Conservation (phyloP, 345 rosid genomes). For the Aquilaria malaccensis region DNA sequence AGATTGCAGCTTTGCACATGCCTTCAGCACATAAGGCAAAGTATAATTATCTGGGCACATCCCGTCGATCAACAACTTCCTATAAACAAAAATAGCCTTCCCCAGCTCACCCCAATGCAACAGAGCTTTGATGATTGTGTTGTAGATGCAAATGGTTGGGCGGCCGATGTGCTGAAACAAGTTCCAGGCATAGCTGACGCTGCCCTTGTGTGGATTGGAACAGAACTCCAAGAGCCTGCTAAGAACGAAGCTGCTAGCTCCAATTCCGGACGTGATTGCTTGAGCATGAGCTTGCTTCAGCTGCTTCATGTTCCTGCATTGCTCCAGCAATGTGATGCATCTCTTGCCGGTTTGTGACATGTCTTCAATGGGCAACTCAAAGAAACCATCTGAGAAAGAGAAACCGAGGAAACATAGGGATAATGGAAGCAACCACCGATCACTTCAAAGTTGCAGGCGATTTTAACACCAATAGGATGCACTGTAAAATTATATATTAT, state of each 20-base stretch:
- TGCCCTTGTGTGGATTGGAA: conserved; percentile 24
- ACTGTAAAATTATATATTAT: no score
- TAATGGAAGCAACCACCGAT: no score
- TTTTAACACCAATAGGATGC: no score
- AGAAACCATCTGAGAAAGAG: no score
- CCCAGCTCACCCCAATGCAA: conserved; percentile 21
- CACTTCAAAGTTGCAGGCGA: no score
- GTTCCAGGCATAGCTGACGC: conserved; percentile 26
- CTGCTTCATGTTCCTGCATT: conserved; percentile 39
- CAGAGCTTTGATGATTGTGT: conserved; percentile 44
- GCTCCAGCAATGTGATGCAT: conserved; percentile 33
- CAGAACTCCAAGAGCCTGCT: conserved; percentile 45
- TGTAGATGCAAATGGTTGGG: conserved; percentile 44
- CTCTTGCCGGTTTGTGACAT: conserved; percentile 20
- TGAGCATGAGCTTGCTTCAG: conserved; percentile 39
- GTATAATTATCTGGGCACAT: conserved; percentile 40
- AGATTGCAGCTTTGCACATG: conserved; percentile 31
- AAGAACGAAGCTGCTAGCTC: conserved; percentile 26
- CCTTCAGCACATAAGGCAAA: conserved; percentile 36
- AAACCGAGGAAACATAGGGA: no score
- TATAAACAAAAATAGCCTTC: conserved; percentile 17
- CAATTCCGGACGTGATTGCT: conserved; percentile 32
- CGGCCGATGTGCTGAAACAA: conserved; percentile 33
- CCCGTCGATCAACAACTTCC: conserved; percentile 18
- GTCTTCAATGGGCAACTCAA: background rate